Percentiles rank a stretch among this genome's conserved stretches.
phyloP scores from a whole-genome alignment of 1,284 basidiomycete species.

The Malassezia cuniculi region DNA sequence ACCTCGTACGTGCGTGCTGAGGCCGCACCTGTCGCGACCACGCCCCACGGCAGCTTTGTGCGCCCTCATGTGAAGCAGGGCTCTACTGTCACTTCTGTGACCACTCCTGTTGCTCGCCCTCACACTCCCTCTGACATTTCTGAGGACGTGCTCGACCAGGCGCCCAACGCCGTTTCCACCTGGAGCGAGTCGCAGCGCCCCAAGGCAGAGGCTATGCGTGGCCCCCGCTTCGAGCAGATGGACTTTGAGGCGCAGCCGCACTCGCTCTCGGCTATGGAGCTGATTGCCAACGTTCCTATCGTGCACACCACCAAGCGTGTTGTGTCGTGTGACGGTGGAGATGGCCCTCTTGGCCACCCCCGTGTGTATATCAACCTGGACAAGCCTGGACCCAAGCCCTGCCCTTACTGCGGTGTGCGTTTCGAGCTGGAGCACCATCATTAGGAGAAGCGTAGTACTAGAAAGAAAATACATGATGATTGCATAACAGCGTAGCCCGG shows the following conservation, averaged over 20 bases:
- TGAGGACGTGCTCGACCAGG: slow-evolving; percentile 14
- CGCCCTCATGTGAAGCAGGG: slow-evolving; percentile 5
- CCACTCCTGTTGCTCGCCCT: slow-evolving; percentile 16
- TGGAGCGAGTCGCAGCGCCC: slow-evolving; percentile 23
- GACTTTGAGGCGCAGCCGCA: slow-evolving; percentile 69
- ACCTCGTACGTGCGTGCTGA: too few relatives aligned
- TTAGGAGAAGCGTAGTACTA: not conserved
- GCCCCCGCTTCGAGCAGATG: slow-evolving; percentile 82
- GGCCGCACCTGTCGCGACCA: too few relatives aligned
- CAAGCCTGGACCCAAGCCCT: slow-evolving; percentile 33
- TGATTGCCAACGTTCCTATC: slow-evolving; percentile 73
- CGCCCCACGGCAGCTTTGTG: slow-evolving; percentile 10
- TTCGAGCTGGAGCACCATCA: slow-evolving; percentile 9
- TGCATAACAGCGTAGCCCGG: too few relatives aligned
- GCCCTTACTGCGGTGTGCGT: slow-evolving; percentile 22
- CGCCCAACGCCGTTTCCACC: slow-evolving; percentile 21
- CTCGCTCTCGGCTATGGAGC: slow-evolving; percentile 73
- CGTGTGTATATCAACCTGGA: slow-evolving; percentile 87
- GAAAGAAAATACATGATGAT: too few relatives aligned
- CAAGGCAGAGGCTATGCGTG: slow-evolving; percentile 52
- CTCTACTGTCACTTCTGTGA: slow-evolving; percentile 1
- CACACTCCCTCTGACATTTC: slow-evolving; percentile 17
- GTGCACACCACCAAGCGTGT: slow-evolving; percentile 63
- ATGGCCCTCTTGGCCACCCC: slow-evolving; percentile 83
- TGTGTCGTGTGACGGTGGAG: slow-evolving; percentile 73